Evolutionary conservation across 352 stramenopile genomes (phyloP), one percentile per base, ranked within the genome.

Genomic region (Phytopythium chamaehyphon): DNA sequence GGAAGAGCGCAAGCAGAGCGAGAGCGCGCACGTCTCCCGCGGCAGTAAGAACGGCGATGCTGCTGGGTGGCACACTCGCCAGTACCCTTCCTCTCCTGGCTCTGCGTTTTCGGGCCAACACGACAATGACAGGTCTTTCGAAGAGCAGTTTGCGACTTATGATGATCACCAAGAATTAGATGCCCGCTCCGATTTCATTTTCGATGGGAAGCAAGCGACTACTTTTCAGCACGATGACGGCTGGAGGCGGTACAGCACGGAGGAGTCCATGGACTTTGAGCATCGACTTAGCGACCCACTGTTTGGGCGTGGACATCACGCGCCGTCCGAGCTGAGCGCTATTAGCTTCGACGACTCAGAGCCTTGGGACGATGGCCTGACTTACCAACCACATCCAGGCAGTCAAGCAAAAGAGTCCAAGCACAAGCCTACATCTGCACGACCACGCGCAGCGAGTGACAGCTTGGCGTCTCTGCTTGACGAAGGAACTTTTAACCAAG

Each of bases 301-400:
- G 33, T 43, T 43, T 36, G 40, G 40, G 33, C 31, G 42, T 24
- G 45, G 18, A 7, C 35, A 47, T 18, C 31, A 15, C 22, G 38
- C 50, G 18, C 63, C 59, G 39, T 90, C 79, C 0, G 76, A 92
- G 16, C 54, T 88, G 7, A 92, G 82, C 26, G 82, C 78, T 23
- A 60, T 91, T 31, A 94, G 84, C 53, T 71, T 93, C 31, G 72
- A 90, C 43, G 82, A 94, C 59, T 91, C 84, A 23, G 77, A 84
- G 47, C 70, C 82, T 1, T 94, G 84, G 84, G 69, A 73, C 31
- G 75, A 86, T 38, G 64, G 69, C 2, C 61, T 84, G 43, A 68
- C 74, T 1, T 65, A 66, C 21, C 68, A 83, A 19, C 50, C 63
- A 19, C 65, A 56, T 23, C 23, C 67, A 60, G 47, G 11, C 31